A percentile compares a stretch with the other conserved stretches of the same genome.
Conservation (phyloP, 768 basidiomycete species). For the Xerocomellus amylosporus region DNA sequence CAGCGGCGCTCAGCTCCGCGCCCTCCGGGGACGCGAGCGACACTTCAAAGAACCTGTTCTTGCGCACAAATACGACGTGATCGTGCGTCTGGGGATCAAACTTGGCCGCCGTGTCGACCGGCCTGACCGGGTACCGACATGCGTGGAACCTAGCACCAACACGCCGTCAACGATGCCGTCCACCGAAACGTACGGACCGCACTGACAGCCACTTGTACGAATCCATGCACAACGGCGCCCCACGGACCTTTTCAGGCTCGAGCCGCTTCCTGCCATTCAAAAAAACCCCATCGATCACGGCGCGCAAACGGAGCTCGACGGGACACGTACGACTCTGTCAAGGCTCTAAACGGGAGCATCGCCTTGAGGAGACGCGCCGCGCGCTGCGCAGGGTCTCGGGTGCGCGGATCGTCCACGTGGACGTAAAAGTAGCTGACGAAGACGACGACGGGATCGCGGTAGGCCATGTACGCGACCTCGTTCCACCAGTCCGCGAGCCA, state of each 20-base stretch:
- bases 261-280: conserved; percentile 72
- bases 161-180: conserved; percentile 3
- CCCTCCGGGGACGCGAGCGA: conserved; percentile 63
- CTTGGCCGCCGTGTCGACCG: conserved; percentile 79
- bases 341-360: conserved; percentile 76
- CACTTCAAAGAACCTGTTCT: conserved; percentile 89
- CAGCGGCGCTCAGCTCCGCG: conserved; percentile 67
- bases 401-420: conserved; percentile 64
- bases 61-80: conserved; percentile 87
- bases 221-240: conserved; percentile 79
- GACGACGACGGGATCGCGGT: conserved; percentile 87
- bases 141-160: conserved; percentile 72
- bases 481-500: conserved; percentile 99
- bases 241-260: conserved; percentile 83
- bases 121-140: conserved; percentile 80
- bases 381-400: conserved; percentile 57
- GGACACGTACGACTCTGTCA: conserved; percentile 68
- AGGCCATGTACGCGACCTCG: conserved; percentile 83
- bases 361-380: conserved; percentile 85
- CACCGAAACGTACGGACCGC: background rate
- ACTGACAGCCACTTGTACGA: conserved; percentile 92
- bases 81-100: conserved; percentile 74
- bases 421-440: conserved; percentile 95
- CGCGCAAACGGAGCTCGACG: background rate
- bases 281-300: background rate